A percentile compares a stretch with the other conserved stretches of the same genome.
These are phyloP conservation scores for Phytopythium ostracodes DNA, from an alignment of 352 stramenopile genomes.

Conservation along the genomic window DNA sequence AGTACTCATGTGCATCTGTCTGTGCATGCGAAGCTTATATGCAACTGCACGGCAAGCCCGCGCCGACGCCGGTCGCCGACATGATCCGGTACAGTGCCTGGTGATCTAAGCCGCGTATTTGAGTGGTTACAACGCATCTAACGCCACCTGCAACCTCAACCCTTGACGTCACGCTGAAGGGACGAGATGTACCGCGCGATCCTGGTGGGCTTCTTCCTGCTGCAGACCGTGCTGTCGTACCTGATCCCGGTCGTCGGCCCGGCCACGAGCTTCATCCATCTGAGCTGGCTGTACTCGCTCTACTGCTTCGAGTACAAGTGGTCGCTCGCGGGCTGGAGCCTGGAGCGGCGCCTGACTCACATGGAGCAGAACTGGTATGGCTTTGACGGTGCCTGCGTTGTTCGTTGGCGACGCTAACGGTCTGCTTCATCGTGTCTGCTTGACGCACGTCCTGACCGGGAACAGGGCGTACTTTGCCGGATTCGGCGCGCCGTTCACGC, in stretches of 20 bases:
- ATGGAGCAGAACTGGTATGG: conserved; percentile 81
- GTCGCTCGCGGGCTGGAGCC: conserved; percentile 82
- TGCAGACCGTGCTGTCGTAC: conserved; percentile 84
- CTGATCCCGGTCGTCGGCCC: conserved; percentile 73
- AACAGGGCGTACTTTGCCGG: conserved; percentile 79
- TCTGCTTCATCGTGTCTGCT: neutral
- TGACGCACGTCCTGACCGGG: too few species aligned
- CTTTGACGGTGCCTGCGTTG: neutral
- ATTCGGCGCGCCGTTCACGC: conserved; percentile 83
- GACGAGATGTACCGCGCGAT: conserved; percentile 86
- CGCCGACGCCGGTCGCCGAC: conserved; percentile 65
- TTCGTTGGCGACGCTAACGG: neutral
- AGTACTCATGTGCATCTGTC: neutral
- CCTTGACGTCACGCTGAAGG: conserved; percentile 12
- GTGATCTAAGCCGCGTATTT: neutral
- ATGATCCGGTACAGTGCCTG: conserved; percentile 75
- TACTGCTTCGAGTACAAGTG: conserved; percentile 92
- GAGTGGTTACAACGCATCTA: neutral
- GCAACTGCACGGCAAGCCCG: conserved; percentile 77
- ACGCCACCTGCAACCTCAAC: conserved; percentile 1
- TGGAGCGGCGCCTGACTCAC: conserved; percentile 70
- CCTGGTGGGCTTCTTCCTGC: conserved; percentile 81
- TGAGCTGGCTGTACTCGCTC: conserved; percentile 88
- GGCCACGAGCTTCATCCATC: conserved; percentile 74
- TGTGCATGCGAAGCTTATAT: conserved; percentile 48